Evolutionary conservation across 1,284 basidiomycete genomes (phyloP), one percentile per base, ranked within the genome.

Genomic region (Vanrija sp.): DNA sequence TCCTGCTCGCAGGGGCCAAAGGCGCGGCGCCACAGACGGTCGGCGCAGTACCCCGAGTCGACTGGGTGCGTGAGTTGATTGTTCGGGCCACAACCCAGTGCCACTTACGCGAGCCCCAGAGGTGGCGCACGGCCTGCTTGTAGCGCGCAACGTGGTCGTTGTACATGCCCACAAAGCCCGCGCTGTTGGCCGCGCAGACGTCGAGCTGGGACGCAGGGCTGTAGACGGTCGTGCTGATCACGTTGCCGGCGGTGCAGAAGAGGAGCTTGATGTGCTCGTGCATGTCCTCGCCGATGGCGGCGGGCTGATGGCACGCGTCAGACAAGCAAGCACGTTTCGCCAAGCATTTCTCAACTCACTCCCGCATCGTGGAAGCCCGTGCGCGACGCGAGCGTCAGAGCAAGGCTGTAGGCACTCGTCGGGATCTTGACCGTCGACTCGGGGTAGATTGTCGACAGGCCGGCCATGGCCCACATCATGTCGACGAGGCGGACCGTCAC

Each of bases 301-400:
- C 41, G 23, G 47, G 47, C 46, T 47, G n/a, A 3, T 4, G 12
- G 2, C 5, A 14, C 41, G 10, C 1, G 46, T 41, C 23, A 47
- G 45, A 3, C 4, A 39, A 4, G n/a, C n/a, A n/a, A 6, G 23
- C 20, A 12, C 25, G n/a, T n/a, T 16, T 16, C 3, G 35, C n/a
- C n/a, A 22, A 20, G 37, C n/a, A 7, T 23, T 8, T 24, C 18
- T 5, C 19, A 20, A 35, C 46, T 45, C 43, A 55, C 52, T 25
- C 70, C 70, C 23, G 67, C 60, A 54, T 72, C 70, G 63, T 68
- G 68, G 56, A 69, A 71, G 41, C 68, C 68, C 52, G 68, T 68
- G 44, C 55, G 56, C 27, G 62, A 59, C 27, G 62, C 65, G 16
- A 72, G 62, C 20, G 54, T 57, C 49, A 72, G 51, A 18, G 66